Percentiles rank a stretch among this genome's conserved stretches.
Evolutionary conservation across 495 filamentous ascomycete genomes (phyloP).

Genomic region (Stereocaulon alpinum): DNA sequence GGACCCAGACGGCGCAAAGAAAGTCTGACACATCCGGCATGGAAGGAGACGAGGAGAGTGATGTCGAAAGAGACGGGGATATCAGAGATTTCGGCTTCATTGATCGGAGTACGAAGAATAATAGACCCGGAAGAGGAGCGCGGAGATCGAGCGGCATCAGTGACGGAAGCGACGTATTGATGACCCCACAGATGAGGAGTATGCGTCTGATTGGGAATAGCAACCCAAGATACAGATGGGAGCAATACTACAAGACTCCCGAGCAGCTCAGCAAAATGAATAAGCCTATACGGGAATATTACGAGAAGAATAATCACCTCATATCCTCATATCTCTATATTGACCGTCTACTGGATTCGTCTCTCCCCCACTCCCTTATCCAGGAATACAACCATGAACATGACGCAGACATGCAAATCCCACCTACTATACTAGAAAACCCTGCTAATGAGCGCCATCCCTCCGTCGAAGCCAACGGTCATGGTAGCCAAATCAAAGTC

Average conservation of each 20-base stretch:
- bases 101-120: neutral
- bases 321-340: conserved; percentile 86
- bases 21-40: conserved; percentile 12
- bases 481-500: conserved; percentile 35
- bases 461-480: conserved; percentile 16
- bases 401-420: conserved; percentile 35
- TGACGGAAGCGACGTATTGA: conserved; percentile 37
- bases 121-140: conserved; percentile 5
- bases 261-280: conserved; percentile 53
- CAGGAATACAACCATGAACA: conserved; percentile 61
- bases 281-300: conserved; percentile 64
- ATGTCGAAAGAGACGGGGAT: conserved; percentile 7
- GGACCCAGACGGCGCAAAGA: conserved; percentile 10
- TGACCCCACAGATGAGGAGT: conserved; percentile 60
- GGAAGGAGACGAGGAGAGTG: conserved; percentile 18
- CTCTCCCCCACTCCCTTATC: conserved; percentile 72
- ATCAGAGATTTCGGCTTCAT: neutral
- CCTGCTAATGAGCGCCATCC: conserved; percentile 24
- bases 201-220: conserved; percentile 68
- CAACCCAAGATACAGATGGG: conserved; percentile 66
- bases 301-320: conserved; percentile 71
- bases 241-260: conserved; percentile 60
- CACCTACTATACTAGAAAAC: conserved; percentile 47
- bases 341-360: conserved; percentile 81
- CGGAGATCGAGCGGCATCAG: conserved; percentile 30